A percentile compares a stretch with the other conserved stretches of the same genome.
phyloP scores from a whole-genome alignment of 1,284 basidiomycete genomes.

The Golubevia sp. region DNA sequence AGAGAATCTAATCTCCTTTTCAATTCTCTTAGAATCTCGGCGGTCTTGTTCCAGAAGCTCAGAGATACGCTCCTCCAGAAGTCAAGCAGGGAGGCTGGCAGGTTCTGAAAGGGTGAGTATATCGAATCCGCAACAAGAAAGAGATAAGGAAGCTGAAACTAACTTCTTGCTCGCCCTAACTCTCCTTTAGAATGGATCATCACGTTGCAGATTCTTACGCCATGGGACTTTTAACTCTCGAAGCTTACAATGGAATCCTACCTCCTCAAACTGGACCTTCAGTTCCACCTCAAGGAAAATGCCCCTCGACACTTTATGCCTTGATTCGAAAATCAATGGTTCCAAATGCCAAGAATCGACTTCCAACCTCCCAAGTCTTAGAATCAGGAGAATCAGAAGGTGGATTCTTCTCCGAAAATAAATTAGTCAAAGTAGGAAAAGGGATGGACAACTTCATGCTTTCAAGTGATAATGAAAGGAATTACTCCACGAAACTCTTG shows the following conservation, averaged over 20 bases:
- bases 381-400: slow-evolving; percentile 53
- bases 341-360: slow-evolving; percentile 79
- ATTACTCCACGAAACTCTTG: slow-evolving; percentile 12
- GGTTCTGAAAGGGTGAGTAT: slow-evolving; percentile 75
- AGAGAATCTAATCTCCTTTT: slow-evolving; percentile 17
- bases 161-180: too few relatives aligned
- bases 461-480: slow-evolving; percentile 80
- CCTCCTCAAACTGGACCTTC: slow-evolving; percentile 71
- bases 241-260: slow-evolving; percentile 42
- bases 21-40: slow-evolving; percentile 25
- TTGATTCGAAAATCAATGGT: slow-evolving; percentile 85
- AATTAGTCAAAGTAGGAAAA: slow-evolving; percentile 80
- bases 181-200: slow-evolving; percentile 4
- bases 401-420: slow-evolving; percentile 85
- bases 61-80: slow-evolving; percentile 73
- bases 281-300: slow-evolving; percentile 74
- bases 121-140: background rate
- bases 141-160: too few relatives aligned
- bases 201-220: slow-evolving; percentile 40
- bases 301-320: slow-evolving; percentile 78
- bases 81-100: slow-evolving; percentile 88
- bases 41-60: slow-evolving; percentile 47
- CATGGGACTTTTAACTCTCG: slow-evolving; percentile 40
- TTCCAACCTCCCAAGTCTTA: slow-evolving; percentile 66
- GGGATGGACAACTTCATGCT: slow-evolving; percentile 87